Base-by-base conservation (phyloP, 495 filamentous ascomycete genomes). In the Aspergillus wentii region DNA sequence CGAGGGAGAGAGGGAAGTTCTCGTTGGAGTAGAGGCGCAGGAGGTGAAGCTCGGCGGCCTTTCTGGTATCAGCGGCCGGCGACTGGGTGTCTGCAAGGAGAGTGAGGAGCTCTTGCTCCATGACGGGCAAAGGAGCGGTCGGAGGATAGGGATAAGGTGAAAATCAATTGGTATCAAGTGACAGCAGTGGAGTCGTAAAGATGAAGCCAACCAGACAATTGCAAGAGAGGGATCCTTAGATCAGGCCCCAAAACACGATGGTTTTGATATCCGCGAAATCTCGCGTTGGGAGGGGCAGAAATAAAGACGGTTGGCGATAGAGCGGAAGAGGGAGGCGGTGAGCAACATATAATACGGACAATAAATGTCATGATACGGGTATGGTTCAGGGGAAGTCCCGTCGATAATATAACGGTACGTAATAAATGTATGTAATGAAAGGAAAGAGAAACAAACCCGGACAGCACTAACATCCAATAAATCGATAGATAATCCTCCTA, bases 31-130 rank as follows among this genome's bases (percentile, higher is more conserved):
- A 75, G 22, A 85, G 76, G 31, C 75, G 75, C 51, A 74, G 67
- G 33, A 95, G 74, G 30, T 86, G 82, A 46, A 77, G 67, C 61
- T 95, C 89, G 41, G 89, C 89, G 43, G 86, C 72, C 55, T 81
- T 85, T 56, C 89, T 78, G 13, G 82, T 77, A 31, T 70, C 76
- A 48, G 85, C 78, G 17, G 73, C 68, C 37, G 81, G 44, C 38
- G 78, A 76, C 57, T 94, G 87, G 11, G 89, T 92, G 59, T 83
- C 81, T 40, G 81, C 74, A 32, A 95, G 82, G 49, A 94, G 72
- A 49, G 76, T 75, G 46, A 88, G 76, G 47, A 95, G 76, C 62
- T 88, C 77, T 67, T 90, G 83, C 73, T 94, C 88, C 86, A 90
- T 90, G 43, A 41, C 64, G 56, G 38, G 40, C 22, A 17, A 20